These are phyloP conservation scores for Sugiyamaella smithiae DNA, from an alignment of 805 yeast species.

Conservation along the genomic window DNA sequence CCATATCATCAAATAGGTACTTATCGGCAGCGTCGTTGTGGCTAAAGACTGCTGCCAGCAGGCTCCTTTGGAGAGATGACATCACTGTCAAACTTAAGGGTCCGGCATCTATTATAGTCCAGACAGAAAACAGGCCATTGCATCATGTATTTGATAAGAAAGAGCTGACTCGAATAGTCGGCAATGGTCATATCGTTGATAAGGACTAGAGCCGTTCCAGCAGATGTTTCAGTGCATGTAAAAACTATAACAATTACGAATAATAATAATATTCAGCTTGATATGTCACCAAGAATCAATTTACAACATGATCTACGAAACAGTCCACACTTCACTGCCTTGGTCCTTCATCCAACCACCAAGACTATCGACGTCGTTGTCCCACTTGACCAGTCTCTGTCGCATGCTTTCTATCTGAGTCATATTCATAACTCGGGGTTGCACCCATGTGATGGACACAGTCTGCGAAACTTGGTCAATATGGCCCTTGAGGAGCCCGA, in stretches of 20 bases:
- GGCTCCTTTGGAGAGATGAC: constrained; percentile 30
- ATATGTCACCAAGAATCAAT: too few species aligned
- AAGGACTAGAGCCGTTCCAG: too few species aligned
- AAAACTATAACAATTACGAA: too few species aligned
- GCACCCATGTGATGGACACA: constrained; percentile 88
- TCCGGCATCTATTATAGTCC: constrained; percentile 31
- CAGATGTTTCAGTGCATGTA: too few species aligned
- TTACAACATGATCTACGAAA: neutral
- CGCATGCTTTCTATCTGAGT: constrained; percentile 78
- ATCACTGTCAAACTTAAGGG: constrained; percentile 27
- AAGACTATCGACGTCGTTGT: constrained; percentile 63
- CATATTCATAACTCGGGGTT: constrained; percentile 86
- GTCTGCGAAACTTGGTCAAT: constrained; percentile 83
- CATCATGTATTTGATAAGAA: constrained; percentile 27
- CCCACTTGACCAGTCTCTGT: constrained; percentile 74
- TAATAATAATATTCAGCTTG: too few species aligned
- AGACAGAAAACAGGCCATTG: constrained; percentile 26
- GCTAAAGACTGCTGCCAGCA: constrained; percentile 16
- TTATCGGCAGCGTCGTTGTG: constrained; percentile 7
- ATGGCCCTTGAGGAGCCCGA: constrained; percentile 80
- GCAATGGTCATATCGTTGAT: neutral
- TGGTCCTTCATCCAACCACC: constrained; percentile 56
- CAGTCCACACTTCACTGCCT: constrained; percentile 66
- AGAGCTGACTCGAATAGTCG: constrained; percentile 23
- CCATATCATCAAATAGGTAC: constrained; percentile 4